Conservation (phyloP, 2,329 filamentous ascomycete genomes). For the Sporothrix luriei region DNA sequence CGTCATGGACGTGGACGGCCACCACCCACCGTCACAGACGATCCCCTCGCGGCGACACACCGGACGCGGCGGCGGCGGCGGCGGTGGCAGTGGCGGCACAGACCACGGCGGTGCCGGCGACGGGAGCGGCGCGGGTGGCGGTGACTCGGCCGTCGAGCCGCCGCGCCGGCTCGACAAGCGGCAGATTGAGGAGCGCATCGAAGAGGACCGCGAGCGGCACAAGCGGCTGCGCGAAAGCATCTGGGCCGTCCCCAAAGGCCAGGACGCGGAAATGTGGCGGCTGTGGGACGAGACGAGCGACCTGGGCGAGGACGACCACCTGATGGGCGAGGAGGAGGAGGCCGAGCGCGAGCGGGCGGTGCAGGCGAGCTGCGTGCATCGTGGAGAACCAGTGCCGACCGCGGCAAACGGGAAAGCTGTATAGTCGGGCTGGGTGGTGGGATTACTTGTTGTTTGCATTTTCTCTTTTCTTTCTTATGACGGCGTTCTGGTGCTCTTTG, state of each 20-base stretch:
- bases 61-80: not conserved
- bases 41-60: slow-evolving; percentile 41
- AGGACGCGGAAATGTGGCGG: slow-evolving; percentile 72
- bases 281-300: slow-evolving; percentile 88
- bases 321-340: slow-evolving; percentile 73
- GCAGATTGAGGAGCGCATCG: slow-evolving; percentile 92
- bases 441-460: not conserved
- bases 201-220: slow-evolving; percentile 93
- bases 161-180: slow-evolving; percentile 68
- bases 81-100: slow-evolving; percentile 15
- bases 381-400: slow-evolving; percentile 10
- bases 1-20: slow-evolving; percentile 43
- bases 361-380: slow-evolving; percentile 47
- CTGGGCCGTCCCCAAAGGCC: slow-evolving; percentile 76
- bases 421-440: not conserved
- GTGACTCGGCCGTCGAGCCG: slow-evolving; percentile 37
- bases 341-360: slow-evolving; percentile 50
- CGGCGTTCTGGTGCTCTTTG: slow-evolving; percentile 9
- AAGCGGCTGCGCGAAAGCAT: slow-evolving; percentile 90
- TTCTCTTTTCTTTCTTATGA: not conserved
- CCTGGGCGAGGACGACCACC: slow-evolving; percentile 81
- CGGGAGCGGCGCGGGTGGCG: slow-evolving; percentile 40
- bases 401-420: not conserved
- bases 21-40: slow-evolving; percentile 49
- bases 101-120: slow-evolving; percentile 36